A percentile compares a stretch with the other conserved stretches of the same genome.
These are phyloP conservation scores for Aspergillus novoparasiticus DNA, from an alignment of 2,329 filamentous ascomycete genomes.

Conservation along the genomic window DNA sequence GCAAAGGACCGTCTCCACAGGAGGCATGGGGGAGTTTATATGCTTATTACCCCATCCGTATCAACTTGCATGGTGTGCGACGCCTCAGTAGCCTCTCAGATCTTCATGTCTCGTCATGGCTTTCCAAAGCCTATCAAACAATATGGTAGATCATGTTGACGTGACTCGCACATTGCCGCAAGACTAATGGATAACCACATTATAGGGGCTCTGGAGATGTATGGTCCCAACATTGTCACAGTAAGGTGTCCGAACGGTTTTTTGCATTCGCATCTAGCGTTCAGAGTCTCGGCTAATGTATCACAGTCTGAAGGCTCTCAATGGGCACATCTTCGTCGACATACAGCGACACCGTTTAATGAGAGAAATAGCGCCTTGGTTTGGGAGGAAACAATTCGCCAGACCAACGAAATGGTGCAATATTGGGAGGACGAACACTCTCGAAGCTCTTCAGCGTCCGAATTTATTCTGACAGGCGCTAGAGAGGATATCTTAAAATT, in stretches of 20 bases:
- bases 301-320: conserved; percentile 33
- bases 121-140: conserved; percentile 21
- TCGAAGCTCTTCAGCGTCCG: neutral
- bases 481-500: conserved; percentile 38
- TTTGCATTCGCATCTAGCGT: neutral
- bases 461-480: conserved; percentile 19
- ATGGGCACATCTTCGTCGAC: conserved; percentile 49
- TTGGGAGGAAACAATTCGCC: conserved; percentile 39
- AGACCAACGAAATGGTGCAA: conserved; percentile 36
- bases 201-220: conserved; percentile 30
- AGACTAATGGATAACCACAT: neutral
- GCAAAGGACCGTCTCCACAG: conserved; percentile 17
- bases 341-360: conserved; percentile 48
- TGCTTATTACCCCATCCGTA: conserved; percentile 13
- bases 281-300: neutral
- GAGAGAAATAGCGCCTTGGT: conserved; percentile 46
- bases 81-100: conserved; percentile 19
- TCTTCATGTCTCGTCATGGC: conserved; percentile 14
- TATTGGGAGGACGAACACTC: conserved; percentile 17
- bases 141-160: conserved; percentile 13
- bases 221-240: conserved; percentile 37
- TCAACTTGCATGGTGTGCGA: conserved; percentile 21
- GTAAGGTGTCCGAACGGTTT: conserved; percentile 17
- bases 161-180: neutral
- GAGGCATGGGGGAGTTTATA: conserved; percentile 17